phyloP scores from a whole-genome alignment of 352 stramenopile genomes.

The Phytophthora agathidicida region DNA sequence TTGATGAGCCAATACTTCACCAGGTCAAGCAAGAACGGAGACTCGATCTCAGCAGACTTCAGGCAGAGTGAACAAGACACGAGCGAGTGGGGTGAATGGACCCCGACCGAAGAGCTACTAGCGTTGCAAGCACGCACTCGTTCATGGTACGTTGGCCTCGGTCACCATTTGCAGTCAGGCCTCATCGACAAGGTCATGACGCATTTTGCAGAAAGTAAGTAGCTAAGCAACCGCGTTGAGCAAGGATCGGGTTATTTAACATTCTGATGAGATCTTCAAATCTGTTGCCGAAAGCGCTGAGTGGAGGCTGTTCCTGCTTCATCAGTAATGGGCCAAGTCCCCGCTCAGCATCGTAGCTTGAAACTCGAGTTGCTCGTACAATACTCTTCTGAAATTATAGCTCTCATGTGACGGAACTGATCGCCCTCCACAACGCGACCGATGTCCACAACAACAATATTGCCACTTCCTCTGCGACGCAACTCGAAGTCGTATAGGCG shows the following conservation, averaged over 20 bases:
- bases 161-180: conserved; percentile 53
- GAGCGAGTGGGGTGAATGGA: conserved; percentile 27
- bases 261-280: no score
- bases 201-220: conserved; percentile 30
- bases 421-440: no score
- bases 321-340: no score
- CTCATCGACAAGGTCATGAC: conserved; percentile 44
- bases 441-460: no score
- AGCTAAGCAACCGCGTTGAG: not conserved
- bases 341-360: no score
- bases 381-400: no score
- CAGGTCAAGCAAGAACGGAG: conserved; percentile 4
- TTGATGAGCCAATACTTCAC: conserved; percentile 46
- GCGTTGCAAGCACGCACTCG: conserved; percentile 38
- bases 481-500: no score
- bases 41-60: not conserved
- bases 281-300: no score
- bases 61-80: conserved; percentile 5
- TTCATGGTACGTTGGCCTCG: conserved; percentile 45
- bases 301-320: no score
- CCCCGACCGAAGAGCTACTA: conserved; percentile 37
- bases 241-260: conserved; percentile 7
- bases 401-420: no score
- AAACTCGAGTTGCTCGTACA: no score
- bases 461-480: no score